Conservation (phyloP, 1,284 basidiomycete genomes). For the Calocybe gambosa region DNA sequence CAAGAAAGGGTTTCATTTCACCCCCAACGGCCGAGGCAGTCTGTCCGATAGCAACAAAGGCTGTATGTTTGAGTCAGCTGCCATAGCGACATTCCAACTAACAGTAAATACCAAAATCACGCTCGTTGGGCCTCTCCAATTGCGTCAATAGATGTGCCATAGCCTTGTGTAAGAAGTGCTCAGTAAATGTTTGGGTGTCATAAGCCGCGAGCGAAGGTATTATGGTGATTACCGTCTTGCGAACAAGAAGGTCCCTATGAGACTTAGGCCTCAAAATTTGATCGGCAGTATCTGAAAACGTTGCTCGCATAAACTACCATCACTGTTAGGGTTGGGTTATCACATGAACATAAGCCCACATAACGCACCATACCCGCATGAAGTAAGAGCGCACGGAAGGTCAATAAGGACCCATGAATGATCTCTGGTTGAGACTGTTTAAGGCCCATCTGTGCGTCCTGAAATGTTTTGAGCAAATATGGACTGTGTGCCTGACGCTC, state of each 20-base stretch:
- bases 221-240: constrained; percentile 90
- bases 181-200: constrained; percentile 86
- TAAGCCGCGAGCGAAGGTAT: constrained; percentile 92
- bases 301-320: constrained; percentile 88
- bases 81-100: too few species aligned
- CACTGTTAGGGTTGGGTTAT: not conserved
- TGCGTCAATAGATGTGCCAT: constrained; percentile 89
- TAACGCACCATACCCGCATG: constrained; percentile 83
- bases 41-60: constrained; percentile 96
- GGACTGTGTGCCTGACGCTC: constrained; percentile 62
- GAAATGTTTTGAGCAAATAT: constrained; percentile 74
- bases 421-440: constrained; percentile 78
- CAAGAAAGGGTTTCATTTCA: constrained; percentile 95
- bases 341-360: not conserved
- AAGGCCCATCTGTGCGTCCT: constrained; percentile 86
- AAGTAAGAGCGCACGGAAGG: constrained; percentile 86
- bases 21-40: constrained; percentile 89
- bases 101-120: constrained; percentile 66
- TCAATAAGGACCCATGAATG: constrained; percentile 93
- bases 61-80: constrained; percentile 30
- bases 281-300: constrained; percentile 85
- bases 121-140: constrained; percentile 85
- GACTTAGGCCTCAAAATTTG: constrained; percentile 85
- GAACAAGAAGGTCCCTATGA: constrained; percentile 82
- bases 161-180: constrained; percentile 83